Evolutionary conservation across 176 grass and related monocot species (phyloP).

Genomic region (Triticum timopheevii): DNA sequence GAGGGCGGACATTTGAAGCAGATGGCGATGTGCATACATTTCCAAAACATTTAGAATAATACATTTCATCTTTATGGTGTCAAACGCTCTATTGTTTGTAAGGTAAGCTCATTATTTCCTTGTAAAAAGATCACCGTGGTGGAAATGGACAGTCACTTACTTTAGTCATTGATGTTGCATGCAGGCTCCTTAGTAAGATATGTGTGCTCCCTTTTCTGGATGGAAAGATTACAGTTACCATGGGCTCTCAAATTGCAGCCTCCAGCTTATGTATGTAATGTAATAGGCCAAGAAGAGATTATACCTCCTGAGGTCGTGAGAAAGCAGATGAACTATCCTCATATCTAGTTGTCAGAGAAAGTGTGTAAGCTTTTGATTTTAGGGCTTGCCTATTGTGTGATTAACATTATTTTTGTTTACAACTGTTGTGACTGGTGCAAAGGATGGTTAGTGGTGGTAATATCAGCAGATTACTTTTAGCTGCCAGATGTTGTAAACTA

Average conservation of each 20-base stretch:
- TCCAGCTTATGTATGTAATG: neutral
- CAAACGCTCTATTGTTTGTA: neutral
- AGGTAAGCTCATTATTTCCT: conserved; percentile 18
- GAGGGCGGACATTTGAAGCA: conserved; percentile 27
- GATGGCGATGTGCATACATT: neutral
- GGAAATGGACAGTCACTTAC: neutral
- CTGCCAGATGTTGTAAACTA: conserved; percentile 23
- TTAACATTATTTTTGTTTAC: conserved; percentile 10
- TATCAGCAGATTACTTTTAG: neutral
- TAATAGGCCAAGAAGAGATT: conserved; percentile 15
- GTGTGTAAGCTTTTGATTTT: conserved; percentile 18
- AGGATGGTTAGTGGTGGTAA: neutral
- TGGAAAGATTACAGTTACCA: neutral
- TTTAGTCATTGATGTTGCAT: neutral
- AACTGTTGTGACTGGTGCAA: neutral
- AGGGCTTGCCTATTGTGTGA: conserved; percentile 32
- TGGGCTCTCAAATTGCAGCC: conserved; percentile 3
- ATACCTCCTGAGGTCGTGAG: neutral
- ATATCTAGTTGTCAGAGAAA: conserved; percentile 3
- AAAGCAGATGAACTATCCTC: conserved; percentile 10
- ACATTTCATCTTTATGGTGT: neutral
- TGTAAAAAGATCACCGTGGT: neutral
- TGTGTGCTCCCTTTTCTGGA: conserved; percentile 19
- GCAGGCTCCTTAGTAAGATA: conserved; percentile 15
- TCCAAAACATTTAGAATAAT: conserved; percentile 14